Base-by-base conservation (phyloP, 768 basidiomycete genomes). In the Boletus pseudopeckii region DNA sequence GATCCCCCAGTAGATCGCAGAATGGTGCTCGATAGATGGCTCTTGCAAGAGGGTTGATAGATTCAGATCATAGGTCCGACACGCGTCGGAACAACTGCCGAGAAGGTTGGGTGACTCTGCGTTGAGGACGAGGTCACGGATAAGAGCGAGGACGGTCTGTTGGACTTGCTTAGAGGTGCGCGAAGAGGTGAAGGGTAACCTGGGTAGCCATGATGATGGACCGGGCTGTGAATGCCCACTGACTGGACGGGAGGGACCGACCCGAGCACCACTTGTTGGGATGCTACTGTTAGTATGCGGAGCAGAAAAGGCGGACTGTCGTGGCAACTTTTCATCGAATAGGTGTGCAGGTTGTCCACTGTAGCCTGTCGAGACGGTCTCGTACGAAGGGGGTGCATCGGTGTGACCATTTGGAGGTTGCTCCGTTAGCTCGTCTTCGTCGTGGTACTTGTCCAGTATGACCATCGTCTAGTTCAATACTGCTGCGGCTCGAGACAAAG, bases 1-100 rank as follows among this genome's bases (percentile, higher is more conserved):
- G 57, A 89, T 81, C 0, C 82, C 83, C 88, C 88, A 90, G 63
- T 89, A 89, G 3, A 90, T 58, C 0, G 85, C 83, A 0, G 83
- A 82, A 60, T 83, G 85, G 0, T 72, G 74, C 59, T 88, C 88
- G 36, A 88, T 81, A 9, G 73, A 81, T 28, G 69, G 77, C 42
- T 87, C 82, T 61, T 88, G 87, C 0, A 90, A 71, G 9, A 90
- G 60, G 0, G 72, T 54, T 0, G 83, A 75, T 36, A 88, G 71
- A 5, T 79, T 76, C 2, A 88, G 57, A 17, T 68, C 70, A 36
- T 83, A 74, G 0, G 75, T 64, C 9, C 64, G 60, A 59, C 87
- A 88, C 0, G 84, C 84, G 11, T 82, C 81, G 4, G 79, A 76
- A 59, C 88, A 90, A 61, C 59, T 50, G 62, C 62, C 26, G 54